Evolutionary conservation across 2,329 filamentous ascomycete species (phyloP), one percentile per base, ranked within the genome.

Genomic region (Cytospora piceicola): DNA sequence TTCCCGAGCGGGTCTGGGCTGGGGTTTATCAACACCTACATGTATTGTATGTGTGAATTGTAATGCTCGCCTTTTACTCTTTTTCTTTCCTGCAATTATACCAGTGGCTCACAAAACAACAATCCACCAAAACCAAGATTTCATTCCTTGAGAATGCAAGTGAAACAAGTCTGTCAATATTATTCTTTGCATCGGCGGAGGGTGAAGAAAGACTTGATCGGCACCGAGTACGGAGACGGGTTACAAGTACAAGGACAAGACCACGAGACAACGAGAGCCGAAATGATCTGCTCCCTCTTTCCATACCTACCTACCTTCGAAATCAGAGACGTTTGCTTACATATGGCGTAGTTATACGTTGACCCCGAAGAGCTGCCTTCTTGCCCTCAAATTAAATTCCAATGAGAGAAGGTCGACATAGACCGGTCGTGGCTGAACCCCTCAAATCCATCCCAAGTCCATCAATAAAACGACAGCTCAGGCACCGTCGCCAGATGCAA

Each of bases 1-100:
- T 49, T 49, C 46, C 46, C 46, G 46, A 49, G 46, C 8, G 46
- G 46, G 46, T 24, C 46, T 12, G n/a, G 6, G n/a, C 46, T 24
- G 46, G 46, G 46, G 46, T 49, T 49, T 22, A 22, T 49, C 46
- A 49, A 49, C n/a, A n/a, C 46, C 46, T 49, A 49, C 39, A n/a
- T 39, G 36, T 15, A 42, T 49, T 22, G n/a, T 49, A 49, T 49
- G n/a, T 49, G n/a, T 49, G 46, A 49, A 49, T 8, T 49, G 24
- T n/a, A 24, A 12, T 12, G 9, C n/a, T 24, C 11, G 46, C 8
- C 46, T 22, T 22, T 36, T 12, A 36, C 11, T 49, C 12, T 49
- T 9, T 20, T 49, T 49, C 17, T 49, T 49, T 24, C n/a, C 5
- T 49, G 12, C 7, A 24, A 49, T 12, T 49, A 49, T 49, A 24